Base-by-base conservation (phyloP, 768 basidiomycete genomes). In the Porpolomopsis calyptriformis region DNA sequence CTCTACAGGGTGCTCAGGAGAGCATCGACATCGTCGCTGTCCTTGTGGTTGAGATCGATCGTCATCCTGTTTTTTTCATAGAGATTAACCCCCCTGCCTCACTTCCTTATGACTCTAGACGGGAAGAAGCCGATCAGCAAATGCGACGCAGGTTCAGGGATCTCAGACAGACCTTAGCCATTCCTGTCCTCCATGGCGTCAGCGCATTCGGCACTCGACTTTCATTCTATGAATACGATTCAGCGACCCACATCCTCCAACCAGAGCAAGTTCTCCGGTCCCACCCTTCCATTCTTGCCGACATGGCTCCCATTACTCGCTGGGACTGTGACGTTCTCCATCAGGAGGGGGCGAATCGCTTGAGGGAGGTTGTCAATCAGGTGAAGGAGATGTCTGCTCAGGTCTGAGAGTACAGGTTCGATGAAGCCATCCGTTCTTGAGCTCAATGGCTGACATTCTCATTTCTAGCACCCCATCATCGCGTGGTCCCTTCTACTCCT, bases 271-370 rank as follows among this genome's bases (percentile, higher is more conserved):
- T 58, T 39, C 6, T 38, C 25, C 29, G 14, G 14, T 7, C 29
- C 29, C 29, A 31, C 29, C 46, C 43, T 9, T 19, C 49, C 36
- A 49, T 36, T n/a, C 10, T 45, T 10, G 53, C 50, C 22, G 64
- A 61, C 40, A 50, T 49, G 1, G 60, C 62, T 1, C 67, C 65
- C 11, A 45, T 23, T 5, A 60, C 57, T 18, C 55, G 63, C 16
- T 68, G 67, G 65, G 57, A 64, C 42, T 64, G 55, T 49, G 64
- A 69, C 51, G 25, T 67, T 24, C 35, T 68, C 34, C 58, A 62
- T 23, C 59, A 51, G 14, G 60, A 62, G 18, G 66, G 64, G 1
- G 64, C 53, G 12, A 54, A 51, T 14, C 44, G 60, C 27, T 45
- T 67, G 26, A 56, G 56, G 41, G 58, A 53, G 36, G 48, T 63